Evolutionary conservation across 805 yeast genomes (phyloP).

Genomic region (Schizosaccharomyces octosporus): DNA sequence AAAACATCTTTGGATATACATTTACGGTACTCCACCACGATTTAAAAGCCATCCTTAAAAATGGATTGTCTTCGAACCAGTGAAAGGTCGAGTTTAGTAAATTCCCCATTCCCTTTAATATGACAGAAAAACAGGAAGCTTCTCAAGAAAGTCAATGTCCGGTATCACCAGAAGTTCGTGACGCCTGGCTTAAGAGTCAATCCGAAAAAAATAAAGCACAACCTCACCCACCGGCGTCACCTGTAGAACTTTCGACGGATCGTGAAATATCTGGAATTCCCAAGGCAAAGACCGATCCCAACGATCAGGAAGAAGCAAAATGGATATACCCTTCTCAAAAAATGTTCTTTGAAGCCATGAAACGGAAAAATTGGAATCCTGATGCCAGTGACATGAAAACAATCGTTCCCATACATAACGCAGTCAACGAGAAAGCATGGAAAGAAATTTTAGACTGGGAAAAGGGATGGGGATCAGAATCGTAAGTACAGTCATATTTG

Average conservation of each 20-base stretch:
- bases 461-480: slow-evolving; percentile 13
- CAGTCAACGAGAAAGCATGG: slow-evolving; percentile 89
- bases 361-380: slow-evolving; percentile 72
- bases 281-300: slow-evolving; percentile 8
- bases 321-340: slow-evolving; percentile 94
- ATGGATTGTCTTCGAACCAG: no score
- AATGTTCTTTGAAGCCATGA: slow-evolving; percentile 86
- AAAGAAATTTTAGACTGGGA: slow-evolving; percentile 67
- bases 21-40: no score
- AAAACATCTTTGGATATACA: no score
- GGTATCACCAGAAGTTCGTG: slow-evolving; percentile 18
- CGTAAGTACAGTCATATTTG: neutral
- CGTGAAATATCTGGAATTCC: slow-evolving; percentile 68
- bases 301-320: slow-evolving; percentile 24
- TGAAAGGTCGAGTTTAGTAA: no score
- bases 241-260: slow-evolving; percentile 31
- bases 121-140: slow-evolving; percentile 6
- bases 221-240: neutral
- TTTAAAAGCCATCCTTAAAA: no score
- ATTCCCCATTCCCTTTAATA: neutral
- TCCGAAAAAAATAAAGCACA: slow-evolving; percentile 6
- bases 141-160: slow-evolving; percentile 16
- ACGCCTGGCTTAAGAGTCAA: slow-evolving; percentile 15
- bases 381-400: slow-evolving; percentile 60
- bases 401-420: slow-evolving; percentile 81